Conservation (phyloP, 345 rosid genomes). For the Ceriops tagal region DNA sequence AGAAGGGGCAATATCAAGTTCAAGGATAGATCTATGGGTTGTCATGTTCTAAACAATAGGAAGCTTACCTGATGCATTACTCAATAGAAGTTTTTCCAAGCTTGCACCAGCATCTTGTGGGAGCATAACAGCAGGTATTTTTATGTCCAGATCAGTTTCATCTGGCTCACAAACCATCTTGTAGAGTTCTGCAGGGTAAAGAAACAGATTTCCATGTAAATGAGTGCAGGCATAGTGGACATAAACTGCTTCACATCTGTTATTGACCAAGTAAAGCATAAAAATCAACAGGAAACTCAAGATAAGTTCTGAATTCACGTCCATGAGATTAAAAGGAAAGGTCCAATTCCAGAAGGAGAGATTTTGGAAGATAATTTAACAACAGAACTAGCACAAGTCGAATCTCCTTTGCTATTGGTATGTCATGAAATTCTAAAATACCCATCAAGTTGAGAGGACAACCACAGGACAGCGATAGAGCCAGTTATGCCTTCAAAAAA, state of each 20-base stretch:
- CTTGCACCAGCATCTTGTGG: conserved; percentile 94
- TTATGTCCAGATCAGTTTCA: conserved; percentile 87
- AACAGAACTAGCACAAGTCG: too few relatives aligned
- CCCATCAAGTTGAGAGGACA: too few relatives aligned
- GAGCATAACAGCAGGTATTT: conserved; percentile 87
- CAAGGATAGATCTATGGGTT: neutral
- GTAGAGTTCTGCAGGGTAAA: conserved; percentile 63
- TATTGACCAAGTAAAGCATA: neutral
- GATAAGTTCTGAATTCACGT: neutral
- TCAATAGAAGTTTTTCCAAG: conserved; percentile 61
- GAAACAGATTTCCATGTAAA: too few relatives aligned
- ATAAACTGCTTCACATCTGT: neutral
- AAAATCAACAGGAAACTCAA: neutral
- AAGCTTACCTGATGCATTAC: conserved; percentile 57
- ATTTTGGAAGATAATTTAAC: too few relatives aligned
- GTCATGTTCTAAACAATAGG: neutral
- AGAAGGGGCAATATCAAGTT: neutral
- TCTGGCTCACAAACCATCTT: conserved; percentile 99
- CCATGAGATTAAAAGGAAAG: too few relatives aligned
- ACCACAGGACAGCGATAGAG: too few relatives aligned
- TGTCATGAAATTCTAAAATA: too few relatives aligned
- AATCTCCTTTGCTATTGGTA: too few relatives aligned
- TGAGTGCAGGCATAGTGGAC: neutral
- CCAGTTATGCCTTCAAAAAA: too few relatives aligned
- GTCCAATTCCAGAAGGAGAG: too few relatives aligned